These are phyloP conservation scores for Diversispora eburnea DNA, from an alignment of 192 early-diverging fungal genomes.

Conservation along the genomic window DNA sequence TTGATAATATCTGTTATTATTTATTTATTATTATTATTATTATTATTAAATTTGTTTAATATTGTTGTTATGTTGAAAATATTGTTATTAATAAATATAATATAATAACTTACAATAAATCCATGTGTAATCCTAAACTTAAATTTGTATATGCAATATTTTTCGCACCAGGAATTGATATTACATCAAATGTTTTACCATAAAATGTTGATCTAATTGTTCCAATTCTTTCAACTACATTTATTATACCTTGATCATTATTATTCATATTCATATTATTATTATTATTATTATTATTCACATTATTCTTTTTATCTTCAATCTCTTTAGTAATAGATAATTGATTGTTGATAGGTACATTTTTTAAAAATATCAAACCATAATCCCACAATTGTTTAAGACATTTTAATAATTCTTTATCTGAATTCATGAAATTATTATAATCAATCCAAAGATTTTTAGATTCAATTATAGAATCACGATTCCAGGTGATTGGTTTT, in stretches of 20 bases:
- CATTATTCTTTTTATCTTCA: too few relatives aligned
- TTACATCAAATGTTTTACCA: constrained; percentile 74
- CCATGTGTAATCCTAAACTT: constrained; percentile 82
- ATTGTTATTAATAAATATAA: neutral
- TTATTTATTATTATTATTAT: neutral
- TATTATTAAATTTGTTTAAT: too few relatives aligned
- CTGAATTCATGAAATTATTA: constrained; percentile 54
- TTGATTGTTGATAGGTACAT: constrained; percentile 53
- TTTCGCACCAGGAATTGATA: constrained; percentile 65
- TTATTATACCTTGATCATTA: constrained; percentile 51
- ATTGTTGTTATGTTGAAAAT: too few relatives aligned
- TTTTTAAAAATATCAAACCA: constrained; percentile 65
- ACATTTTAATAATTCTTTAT: constrained; percentile 48
- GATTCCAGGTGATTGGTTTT: constrained; percentile 41
- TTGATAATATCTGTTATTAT: constrained; percentile 65
- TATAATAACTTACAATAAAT: constrained; percentile 64
- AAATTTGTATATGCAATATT: constrained; percentile 86
- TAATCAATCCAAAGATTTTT: constrained; percentile 51
- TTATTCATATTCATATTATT: neutral
- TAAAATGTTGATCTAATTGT: constrained; percentile 72
- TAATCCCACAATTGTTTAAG: constrained; percentile 58
- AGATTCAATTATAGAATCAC: constrained; percentile 32
- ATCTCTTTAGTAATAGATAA: too few relatives aligned
- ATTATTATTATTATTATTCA: too few relatives aligned
- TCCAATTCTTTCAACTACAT: constrained; percentile 63